Conservation (phyloP, 176 grass and related monocot genomes). For the Aegilops speltoides region DNA sequence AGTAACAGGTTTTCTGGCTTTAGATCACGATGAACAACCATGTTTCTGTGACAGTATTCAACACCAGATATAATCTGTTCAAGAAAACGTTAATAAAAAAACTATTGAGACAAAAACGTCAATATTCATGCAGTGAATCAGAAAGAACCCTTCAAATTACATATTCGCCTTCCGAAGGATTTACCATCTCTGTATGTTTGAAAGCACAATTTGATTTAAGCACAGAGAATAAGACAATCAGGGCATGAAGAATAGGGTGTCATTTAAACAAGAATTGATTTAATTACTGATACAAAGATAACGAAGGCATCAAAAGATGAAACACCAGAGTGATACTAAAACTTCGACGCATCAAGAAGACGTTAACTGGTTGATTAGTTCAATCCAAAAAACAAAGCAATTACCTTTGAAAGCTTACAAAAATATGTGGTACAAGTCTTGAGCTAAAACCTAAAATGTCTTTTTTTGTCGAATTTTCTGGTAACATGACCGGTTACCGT, state of each 20-base stretch:
- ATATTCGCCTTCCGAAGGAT: background rate
- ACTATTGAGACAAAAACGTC: slow-evolving; percentile 11
- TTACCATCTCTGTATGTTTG: background rate
- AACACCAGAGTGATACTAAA: background rate
- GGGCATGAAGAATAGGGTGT: background rate
- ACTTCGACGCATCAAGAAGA: background rate
- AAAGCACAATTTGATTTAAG: background rate
- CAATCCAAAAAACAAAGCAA: background rate
- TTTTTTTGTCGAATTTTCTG: too few species aligned
- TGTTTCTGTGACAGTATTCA: slow-evolving; percentile 96
- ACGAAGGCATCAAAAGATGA: too few species aligned
- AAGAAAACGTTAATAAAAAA: background rate
- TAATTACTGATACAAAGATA: too few species aligned
- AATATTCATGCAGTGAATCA: background rate
- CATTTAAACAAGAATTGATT: too few species aligned
- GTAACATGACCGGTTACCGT: too few species aligned
- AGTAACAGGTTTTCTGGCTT: slow-evolving; percentile 91
- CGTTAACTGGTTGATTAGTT: background rate
- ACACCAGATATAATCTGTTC: slow-evolving; percentile 90
- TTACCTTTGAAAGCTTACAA: background rate
- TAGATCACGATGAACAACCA: slow-evolving; percentile 92
- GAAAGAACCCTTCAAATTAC: background rate
- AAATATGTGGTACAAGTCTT: too few species aligned
- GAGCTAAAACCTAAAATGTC: too few species aligned
- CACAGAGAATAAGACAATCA: background rate